These are phyloP conservation scores for Cutaneotrichosporon cutaneum DNA, from an alignment of 1,284 basidiomycete genomes.

Conservation along the genomic window DNA sequence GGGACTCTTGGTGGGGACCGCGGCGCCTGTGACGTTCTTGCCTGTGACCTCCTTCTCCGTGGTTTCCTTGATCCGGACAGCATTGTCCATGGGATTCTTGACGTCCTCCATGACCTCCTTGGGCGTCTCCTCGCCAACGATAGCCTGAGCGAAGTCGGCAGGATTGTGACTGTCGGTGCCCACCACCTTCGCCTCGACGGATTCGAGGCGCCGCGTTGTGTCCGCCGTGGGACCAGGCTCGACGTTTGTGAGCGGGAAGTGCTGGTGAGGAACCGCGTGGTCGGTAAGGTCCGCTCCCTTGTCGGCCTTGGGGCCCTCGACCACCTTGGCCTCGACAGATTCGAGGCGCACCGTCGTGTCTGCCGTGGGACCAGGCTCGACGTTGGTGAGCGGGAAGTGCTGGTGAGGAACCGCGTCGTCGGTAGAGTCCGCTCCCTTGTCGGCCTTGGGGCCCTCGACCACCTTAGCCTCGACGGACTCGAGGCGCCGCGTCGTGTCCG, in stretches of 20 bases:
- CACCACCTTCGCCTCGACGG: background rate
- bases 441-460: background rate
- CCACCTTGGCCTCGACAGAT: background rate
- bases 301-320: background rate
- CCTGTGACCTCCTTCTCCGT: background rate
- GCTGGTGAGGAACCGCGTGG: background rate
- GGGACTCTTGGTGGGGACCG: background rate
- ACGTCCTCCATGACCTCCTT: background rate
- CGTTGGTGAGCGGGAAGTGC: background rate
- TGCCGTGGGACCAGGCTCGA: background rate
- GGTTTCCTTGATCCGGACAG: too few species aligned
- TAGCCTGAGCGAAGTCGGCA: background rate
- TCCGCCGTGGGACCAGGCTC: background rate
- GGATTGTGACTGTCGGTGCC: background rate
- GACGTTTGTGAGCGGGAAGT: background rate
- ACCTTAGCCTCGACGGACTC: background rate
- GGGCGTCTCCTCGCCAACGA: background rate
- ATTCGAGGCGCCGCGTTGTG: background rate
- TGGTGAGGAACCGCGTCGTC: background rate
- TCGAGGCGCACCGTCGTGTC: background rate
- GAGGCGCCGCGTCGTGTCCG: background rate
- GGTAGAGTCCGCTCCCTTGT: background rate
- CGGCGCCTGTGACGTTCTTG: background rate
- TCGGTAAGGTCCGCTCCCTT: background rate
- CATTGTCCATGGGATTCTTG: background rate